Evolutionary conservation across 2,329 filamentous ascomycete genomes (phyloP), one percentile per base, ranked within the genome.

Genomic region (Fusarium sp.): DNA sequence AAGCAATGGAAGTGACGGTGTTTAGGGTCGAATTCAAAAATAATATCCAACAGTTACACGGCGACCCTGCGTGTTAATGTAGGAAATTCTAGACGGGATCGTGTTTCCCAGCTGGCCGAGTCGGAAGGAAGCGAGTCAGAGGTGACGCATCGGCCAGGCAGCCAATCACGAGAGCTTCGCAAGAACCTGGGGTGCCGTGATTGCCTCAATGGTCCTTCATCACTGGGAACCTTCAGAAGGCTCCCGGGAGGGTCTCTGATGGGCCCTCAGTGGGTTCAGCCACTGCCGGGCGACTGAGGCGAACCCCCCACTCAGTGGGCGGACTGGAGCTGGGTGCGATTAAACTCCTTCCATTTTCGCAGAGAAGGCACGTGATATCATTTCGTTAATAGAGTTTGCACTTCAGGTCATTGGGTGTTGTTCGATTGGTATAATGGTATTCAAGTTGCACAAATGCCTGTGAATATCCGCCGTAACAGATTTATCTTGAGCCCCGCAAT

Each of bases 71-170:
- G 45, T 37, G 50, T 43, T 52, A 61, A 61, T 61, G 43, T 54
- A 64, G 58, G 54, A 65, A 54, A 69, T 62, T 43, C 39, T 5
- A 67, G 50, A 31, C 29, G 29, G 29, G 29, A 43, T 63, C 48
- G 69, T 37, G 62, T 65, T 33, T 54, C 52, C 56, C 35, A 22
- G 59, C 59, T 64, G 70, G 67, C 67, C 64, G 65, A 72, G 59
- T 66, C 43, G 61, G 65, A 64, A 63, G 20, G 62, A 56, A 58
- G 60, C 72, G 71, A 77, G 76, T 77, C 73, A 77, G 67, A 75
- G 75, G 73, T 79, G 77, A 79, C 77, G 71, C 77, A 79, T 78
- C 77, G 71, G 74, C 68, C 60, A 73, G 61, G 45, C 41, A 52
- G 31, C 77, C 77, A 79, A 79, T 79, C 77, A 79, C 24, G 54